A percentile compares a stretch with the other conserved stretches of the same genome.
These are phyloP conservation scores for Fusarium nodosum DNA, from an alignment of 2,329 filamentous ascomycete species.

Conservation along the genomic window DNA sequence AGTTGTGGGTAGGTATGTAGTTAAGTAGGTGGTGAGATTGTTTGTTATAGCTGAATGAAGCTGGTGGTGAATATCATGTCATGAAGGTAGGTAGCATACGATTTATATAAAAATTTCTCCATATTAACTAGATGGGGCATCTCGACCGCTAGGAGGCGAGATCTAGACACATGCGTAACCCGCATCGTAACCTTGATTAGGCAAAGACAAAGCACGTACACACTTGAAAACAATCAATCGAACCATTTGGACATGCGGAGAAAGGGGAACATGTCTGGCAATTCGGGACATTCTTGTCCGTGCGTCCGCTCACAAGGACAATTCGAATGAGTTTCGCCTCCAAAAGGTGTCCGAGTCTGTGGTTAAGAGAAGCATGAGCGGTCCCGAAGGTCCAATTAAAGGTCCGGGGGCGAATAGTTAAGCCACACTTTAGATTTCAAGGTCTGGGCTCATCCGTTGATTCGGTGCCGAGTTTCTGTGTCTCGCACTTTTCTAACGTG, in stretches of 20 bases:
- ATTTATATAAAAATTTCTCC: slow-evolving; percentile 42
- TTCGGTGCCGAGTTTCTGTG: slow-evolving; percentile 20
- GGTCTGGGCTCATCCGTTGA: neutral
- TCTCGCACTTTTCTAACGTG: slow-evolving; percentile 23
- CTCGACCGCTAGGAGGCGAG: slow-evolving; percentile 37
- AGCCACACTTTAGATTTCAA: slow-evolving; percentile 7
- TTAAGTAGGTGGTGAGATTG: slow-evolving; percentile 13
- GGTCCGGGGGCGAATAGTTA: slow-evolving; percentile 28
- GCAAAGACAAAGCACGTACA: slow-evolving; percentile 45
- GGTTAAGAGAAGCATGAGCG: slow-evolving; percentile 24
- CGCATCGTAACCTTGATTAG: slow-evolving; percentile 35
- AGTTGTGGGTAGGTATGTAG: neutral
- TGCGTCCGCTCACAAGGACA: slow-evolving; percentile 40
- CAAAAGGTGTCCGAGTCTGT: slow-evolving; percentile 10
- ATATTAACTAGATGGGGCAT: slow-evolving; percentile 37
- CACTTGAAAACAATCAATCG: slow-evolving; percentile 33
- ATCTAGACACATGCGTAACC: slow-evolving; percentile 41
- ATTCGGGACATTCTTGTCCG: slow-evolving; percentile 37
- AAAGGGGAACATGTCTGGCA: slow-evolving; percentile 10
- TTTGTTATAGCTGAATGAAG: slow-evolving; percentile 27
- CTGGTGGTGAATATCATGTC: slow-evolving; percentile 20
- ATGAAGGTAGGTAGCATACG: slow-evolving; percentile 21
- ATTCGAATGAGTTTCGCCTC: slow-evolving; percentile 18
- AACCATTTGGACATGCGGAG: slow-evolving; percentile 42
- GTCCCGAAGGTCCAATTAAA: slow-evolving; percentile 42